Conservation (phyloP, 352 stramenopile species). For the Globisporangium parvum region DNA sequence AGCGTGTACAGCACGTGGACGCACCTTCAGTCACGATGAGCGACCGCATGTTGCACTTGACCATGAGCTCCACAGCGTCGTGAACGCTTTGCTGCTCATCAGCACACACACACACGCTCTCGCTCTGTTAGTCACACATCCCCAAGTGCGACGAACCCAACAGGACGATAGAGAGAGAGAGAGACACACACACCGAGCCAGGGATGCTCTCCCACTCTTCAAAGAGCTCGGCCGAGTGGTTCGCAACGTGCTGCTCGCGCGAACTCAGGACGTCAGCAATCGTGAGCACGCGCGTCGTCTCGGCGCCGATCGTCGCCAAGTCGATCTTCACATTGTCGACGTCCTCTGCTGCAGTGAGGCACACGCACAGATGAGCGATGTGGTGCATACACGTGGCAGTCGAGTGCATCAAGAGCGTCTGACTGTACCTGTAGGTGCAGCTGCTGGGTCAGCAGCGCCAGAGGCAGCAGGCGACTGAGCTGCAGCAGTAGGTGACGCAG, state of each 20-base stretch:
- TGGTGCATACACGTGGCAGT: neutral
- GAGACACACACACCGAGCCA: constrained; percentile 45
- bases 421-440: no score
- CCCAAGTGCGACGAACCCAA: neutral
- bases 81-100: constrained; percentile 58
- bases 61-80: constrained; percentile 71
- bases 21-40: constrained; percentile 75
- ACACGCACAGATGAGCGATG: no score
- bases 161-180: neutral
- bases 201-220: constrained; percentile 76
- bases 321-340: constrained; percentile 36
- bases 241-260: constrained; percentile 47
- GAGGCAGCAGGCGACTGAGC: no score
- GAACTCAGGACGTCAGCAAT: constrained; percentile 65
- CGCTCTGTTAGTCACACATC: neutral
- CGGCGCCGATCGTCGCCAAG: constrained; percentile 44
- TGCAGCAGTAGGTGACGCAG: no score
- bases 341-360: constrained; percentile 11
- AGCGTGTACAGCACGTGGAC: no score
- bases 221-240: constrained; percentile 28
- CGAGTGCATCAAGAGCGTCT: neutral
- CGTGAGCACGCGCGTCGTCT: constrained; percentile 61
- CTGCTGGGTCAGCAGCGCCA: no score
- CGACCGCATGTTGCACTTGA: constrained; percentile 72
- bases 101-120: neutral